Base-by-base conservation (phyloP, 306 rosid species). In the Coriaria nepalensis region DNA sequence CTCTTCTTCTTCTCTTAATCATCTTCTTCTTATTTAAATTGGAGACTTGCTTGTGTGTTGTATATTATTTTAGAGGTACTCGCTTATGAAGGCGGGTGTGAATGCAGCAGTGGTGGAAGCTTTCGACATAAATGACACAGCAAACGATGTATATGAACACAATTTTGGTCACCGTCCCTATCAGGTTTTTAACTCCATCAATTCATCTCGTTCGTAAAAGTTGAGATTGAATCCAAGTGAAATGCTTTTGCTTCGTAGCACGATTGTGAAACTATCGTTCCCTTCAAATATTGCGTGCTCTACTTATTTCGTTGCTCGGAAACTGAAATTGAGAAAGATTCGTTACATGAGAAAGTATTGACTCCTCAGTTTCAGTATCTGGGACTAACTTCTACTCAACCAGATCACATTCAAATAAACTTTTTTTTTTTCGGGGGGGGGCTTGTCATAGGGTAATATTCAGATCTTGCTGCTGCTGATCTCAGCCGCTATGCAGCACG, bases 41-140 rank as follows among this genome's bases (percentile, higher is more conserved):
- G 40, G 8, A 47, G 13, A 6, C 54, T 8, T 58, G 13, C 36
- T 29, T 32, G 15, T 58, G 34, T 33, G 15, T 7, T 4, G 5
- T 43, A 4, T 60, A 43, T 48, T 45, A 9, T 59, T 6, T 55
- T 40, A 90, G 92, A 85, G 93, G 72, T 85, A 79, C 75, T 79
- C 95, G 52, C 63, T 82, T 43, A 58, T 65, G 78, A 73, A 57
- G 42, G 75, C 98, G 0, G 75, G 69, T 15, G 68, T 81, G 49
- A 66, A 73, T 13, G 94, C 87, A 6, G 7, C 67, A 56, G 78
- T 90, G 2, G 81, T 85, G 10, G 78, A 75, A 63, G 94, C 94
- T 8, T 90, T 90, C 65, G 96, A 90, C 55, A 90, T 85, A 10
- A 90, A 90, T 51, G 79, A 90, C 81, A 79, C 38, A 40, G 95